Percentiles rank a stretch among this genome's conserved stretches.
Conservation (phyloP, 2,329 filamentous ascomycete genomes). For the Pseudogymnoascus sp. region DNA sequence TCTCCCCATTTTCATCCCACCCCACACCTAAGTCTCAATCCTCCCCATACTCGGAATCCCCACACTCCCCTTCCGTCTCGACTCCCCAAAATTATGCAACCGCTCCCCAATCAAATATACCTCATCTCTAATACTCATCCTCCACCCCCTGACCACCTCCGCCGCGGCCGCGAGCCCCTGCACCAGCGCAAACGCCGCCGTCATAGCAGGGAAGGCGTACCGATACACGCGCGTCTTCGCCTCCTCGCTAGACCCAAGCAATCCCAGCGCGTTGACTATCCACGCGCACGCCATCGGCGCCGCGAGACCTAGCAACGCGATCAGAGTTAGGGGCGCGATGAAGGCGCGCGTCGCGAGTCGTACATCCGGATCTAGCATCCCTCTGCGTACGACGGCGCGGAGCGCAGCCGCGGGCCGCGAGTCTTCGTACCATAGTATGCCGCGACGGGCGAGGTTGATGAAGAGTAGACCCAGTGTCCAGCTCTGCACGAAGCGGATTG, state of each 20-base stretch:
- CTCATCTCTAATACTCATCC: constrained; percentile 77
- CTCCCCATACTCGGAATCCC: constrained; percentile 20
- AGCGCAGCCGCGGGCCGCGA: constrained; percentile 68
- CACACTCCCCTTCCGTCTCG: constrained; percentile 12
- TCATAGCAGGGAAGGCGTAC: constrained; percentile 59
- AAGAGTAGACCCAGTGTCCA: constrained; percentile 93
- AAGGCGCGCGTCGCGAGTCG: constrained; percentile 75
- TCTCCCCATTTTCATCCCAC: not conserved
- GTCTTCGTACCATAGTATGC: constrained; percentile 44
- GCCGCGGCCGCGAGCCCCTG: constrained; percentile 42
- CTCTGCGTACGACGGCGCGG: constrained; percentile 60
- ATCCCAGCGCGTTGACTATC: constrained; percentile 36
- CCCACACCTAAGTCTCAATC: constrained; percentile 22
- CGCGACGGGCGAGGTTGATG: constrained; percentile 65
- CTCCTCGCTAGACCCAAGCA: constrained; percentile 27
- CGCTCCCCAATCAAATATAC: constrained; percentile 93
- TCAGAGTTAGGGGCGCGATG: constrained; percentile 61
- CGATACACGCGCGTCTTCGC: constrained; percentile 39
- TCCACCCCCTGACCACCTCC: constrained; percentile 64
- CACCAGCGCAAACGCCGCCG: constrained; percentile 30
- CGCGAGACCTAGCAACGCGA: constrained; percentile 54
- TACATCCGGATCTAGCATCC: constrained; percentile 72
- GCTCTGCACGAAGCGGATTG: constrained; percentile 79
- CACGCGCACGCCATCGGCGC: constrained; percentile 55
- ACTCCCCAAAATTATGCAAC: constrained; percentile 83